These are phyloP conservation scores for Ormosia emarginata DNA, from an alignment of 306 rosid genomes.

Conservation along the genomic window DNA sequence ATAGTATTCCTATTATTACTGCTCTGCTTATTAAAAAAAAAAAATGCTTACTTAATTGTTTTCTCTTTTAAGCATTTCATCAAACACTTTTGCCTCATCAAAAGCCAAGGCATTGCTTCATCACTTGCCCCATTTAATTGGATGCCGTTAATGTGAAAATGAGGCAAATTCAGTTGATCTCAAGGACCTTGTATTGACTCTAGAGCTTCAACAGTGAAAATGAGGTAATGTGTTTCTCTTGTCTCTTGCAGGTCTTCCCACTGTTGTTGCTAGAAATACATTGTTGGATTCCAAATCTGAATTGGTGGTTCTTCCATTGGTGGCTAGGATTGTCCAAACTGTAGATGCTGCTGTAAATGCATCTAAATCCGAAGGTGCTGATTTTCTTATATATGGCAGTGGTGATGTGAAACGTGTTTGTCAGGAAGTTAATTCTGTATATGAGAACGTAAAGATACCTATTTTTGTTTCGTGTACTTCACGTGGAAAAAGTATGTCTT, in stretches of 20 bases:
- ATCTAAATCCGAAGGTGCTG: constrained; percentile 88
- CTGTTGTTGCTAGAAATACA: constrained; percentile 86
- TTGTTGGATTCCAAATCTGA: constrained; percentile 74
- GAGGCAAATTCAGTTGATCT: too few relatives aligned
- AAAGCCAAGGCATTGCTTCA: too few relatives aligned
- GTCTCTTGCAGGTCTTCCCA: constrained; percentile 71
- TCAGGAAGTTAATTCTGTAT: constrained; percentile 38
- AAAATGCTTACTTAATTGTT: not conserved
- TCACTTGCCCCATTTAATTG: too few relatives aligned
- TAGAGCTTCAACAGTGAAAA: too few relatives aligned
- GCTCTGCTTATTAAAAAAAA: too few relatives aligned
- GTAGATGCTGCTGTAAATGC: constrained; percentile 67
- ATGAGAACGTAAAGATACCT: constrained; percentile 77
- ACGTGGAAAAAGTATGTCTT: constrained; percentile 29
- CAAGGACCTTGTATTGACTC: too few relatives aligned
- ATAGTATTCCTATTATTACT: not conserved
- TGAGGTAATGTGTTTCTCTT: not conserved
- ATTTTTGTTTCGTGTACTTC: constrained; percentile 43
- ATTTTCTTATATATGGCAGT: constrained; percentile 68
- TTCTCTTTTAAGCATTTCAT: not conserved
- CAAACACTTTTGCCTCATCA: not conserved
- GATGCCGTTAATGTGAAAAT: not conserved
- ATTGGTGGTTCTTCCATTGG: constrained; percentile 80
- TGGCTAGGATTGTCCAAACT: constrained; percentile 70
- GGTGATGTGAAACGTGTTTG: constrained; percentile 29